Percentiles rank a stretch among this genome's conserved stretches.
These are phyloP conservation scores for Gigaspora rosea DNA, from an alignment of 192 early-diverging fungal genomes.

Conservation along the genomic window DNA sequence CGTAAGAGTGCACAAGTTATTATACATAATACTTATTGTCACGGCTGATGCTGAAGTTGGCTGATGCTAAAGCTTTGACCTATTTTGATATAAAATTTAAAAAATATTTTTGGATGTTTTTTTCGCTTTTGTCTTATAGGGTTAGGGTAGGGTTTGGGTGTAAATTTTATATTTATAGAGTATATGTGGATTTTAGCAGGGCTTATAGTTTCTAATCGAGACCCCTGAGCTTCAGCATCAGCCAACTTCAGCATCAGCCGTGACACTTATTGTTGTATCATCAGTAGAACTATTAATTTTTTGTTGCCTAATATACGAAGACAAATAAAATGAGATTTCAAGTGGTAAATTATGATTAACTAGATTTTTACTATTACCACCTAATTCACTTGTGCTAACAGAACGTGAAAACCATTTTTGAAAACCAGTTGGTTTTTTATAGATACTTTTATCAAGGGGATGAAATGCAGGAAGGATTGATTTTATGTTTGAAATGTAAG, in stretches of 20 bases:
- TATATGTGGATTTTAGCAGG: too few species aligned
- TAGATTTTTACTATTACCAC: constrained; percentile 31
- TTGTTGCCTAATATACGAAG: constrained; percentile 51
- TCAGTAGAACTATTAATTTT: constrained; percentile 45
- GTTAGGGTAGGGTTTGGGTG: too few species aligned
- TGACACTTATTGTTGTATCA: constrained; percentile 43
- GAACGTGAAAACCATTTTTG: constrained; percentile 4
- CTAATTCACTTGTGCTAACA: constrained; percentile 12
- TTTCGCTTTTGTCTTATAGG: too few species aligned
- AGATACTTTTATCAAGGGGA: background rate
- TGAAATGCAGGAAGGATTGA: constrained; percentile 28
- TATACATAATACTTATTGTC: constrained; percentile 53
- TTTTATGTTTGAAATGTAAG: constrained; percentile 58
- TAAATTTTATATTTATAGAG: too few species aligned
- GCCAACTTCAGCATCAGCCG: too few species aligned
- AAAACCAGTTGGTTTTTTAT: background rate
- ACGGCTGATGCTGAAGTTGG: too few species aligned
- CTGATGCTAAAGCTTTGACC: too few species aligned
- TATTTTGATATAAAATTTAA: too few species aligned
- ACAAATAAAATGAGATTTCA: constrained; percentile 60
- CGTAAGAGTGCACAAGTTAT: constrained; percentile 49
- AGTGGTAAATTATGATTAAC: constrained; percentile 55
- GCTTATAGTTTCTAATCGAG: too few species aligned
- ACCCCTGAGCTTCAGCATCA: too few species aligned
- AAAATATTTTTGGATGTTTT: too few species aligned